Evolutionary conservation across 768 basidiomycete species (phyloP), one percentile per base, ranked within the genome.

Genomic region (Strobilomyces confusus): DNA sequence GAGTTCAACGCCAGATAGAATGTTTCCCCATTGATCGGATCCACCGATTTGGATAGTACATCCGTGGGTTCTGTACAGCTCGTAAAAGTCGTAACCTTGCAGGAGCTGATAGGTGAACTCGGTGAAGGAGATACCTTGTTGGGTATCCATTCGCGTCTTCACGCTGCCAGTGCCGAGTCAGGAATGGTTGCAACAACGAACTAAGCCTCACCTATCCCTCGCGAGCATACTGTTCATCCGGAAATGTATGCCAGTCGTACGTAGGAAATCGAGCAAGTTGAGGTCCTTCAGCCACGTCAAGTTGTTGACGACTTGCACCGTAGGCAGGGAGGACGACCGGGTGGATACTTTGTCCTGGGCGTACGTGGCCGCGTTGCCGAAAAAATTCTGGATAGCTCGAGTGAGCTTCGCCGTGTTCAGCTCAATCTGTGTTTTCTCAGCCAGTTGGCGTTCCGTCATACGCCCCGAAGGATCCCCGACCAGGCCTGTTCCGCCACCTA

Each of bases 11-110:
- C 97, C 97, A 25, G 92, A 89, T 29, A 95, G 73, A 58, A 99
- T 98, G 66, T 99, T 99, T 15, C 97, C 97, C 90, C 94, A 97
- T 69, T 99, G 97, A 69, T 99, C 97, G 0, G 93, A 95, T 11
- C 97, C 97, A 45, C 97, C 97, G 38, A 98, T 73, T 70, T 99
- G 97, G 40, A 97, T 80, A 14, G 81, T 80, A 69, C 95, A 98
- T 5, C 75, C 76, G 48, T 80, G 75, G 20, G 78, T 68, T 58
- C 77, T 75, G 66, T 88, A 73, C 9, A 99, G 78, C 60, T 84
- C 75, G 59, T 87, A 80, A 72, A 97, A 99, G 71, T 99, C 97
- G 72, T 94, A 91, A 12, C 93, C 97, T 73, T 99, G 97, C 25
- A 99, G 79, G 22, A 99, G 82, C 64, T 99, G 97, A 69, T 99